Evolutionary conservation across 2,329 filamentous ascomycete species (phyloP).

Genomic region (Apiospora koreana): DNA sequence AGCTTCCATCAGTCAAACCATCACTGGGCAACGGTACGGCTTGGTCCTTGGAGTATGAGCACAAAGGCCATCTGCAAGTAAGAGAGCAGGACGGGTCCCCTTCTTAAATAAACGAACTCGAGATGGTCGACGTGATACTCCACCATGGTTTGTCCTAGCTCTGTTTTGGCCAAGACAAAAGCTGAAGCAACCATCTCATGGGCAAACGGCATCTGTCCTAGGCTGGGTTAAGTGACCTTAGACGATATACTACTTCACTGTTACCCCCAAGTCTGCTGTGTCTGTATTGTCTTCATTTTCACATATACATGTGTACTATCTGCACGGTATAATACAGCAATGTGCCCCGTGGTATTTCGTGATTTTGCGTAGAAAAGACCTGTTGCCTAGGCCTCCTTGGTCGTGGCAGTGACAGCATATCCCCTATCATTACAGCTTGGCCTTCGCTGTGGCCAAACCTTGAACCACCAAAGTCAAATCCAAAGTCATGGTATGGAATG

Average conservation of each 20-base stretch:
- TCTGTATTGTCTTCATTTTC: background rate
- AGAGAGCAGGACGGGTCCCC: background rate
- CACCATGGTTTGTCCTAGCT: background rate
- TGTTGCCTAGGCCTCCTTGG: background rate
- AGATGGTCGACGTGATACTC: background rate
- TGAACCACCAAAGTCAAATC: background rate
- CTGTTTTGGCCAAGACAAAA: background rate
- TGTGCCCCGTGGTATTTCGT: background rate
- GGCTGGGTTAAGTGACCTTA: background rate
- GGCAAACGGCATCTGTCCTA: background rate
- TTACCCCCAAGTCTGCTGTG: background rate
- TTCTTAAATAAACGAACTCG: background rate
- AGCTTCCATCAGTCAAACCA: background rate
- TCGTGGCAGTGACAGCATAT: background rate
- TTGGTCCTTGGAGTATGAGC: background rate
- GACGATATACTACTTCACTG: background rate
- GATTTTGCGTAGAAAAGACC: background rate
- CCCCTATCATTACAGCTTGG: background rate
- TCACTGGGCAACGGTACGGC: background rate
- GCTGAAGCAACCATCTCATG: background rate
- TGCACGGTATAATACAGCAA: background rate
- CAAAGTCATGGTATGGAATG: background rate
- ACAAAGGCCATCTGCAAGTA: background rate
- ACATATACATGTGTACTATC: constrained; percentile 1
- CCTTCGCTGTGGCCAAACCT: background rate